Evolutionary conservation across 164 flowering plant species (phyloP), one percentile per base, ranked within the genome.

Genomic region (Vitis amurensis): DNA sequence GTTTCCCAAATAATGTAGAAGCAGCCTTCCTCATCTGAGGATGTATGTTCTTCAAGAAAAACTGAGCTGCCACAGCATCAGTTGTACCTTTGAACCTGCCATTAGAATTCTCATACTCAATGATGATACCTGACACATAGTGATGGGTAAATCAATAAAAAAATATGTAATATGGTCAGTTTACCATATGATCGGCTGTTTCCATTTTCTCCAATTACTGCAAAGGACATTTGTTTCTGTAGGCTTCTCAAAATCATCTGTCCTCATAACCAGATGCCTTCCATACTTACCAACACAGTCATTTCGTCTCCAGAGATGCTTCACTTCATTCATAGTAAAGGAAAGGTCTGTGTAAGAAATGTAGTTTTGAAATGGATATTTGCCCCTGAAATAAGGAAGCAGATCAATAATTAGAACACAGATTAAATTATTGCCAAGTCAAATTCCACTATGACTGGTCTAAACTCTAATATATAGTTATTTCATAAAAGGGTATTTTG

Each of bases 111-210:
- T 23, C 12, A 44, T 51, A 10, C 68, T 57, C 49, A 55, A 37
- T n/a, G 7, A 59, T 17, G 1, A 66, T 63, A 9, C 17, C 51
- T n/a, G 49, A 31, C 47, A 37, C 15, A 19, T 8, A 37, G 44
- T 3, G 44, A 37, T 37, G 4, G 44, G 29, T 64, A 30, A 27
- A 51, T 63, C 11, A 37, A 53, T 44, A n/a, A 49, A 15, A 61
- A 8, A 11, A 19, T 19, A 19, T 2, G 60, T 3, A 56, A 52
- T 15, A 4, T 29, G 51, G 16, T 47, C 61, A 63, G 19, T 73
- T 62, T 76, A 95, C 99, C 99, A 95, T 76, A 95, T 90, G 67
- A 95, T 88, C 68, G 99, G 98, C 63, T 95, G 85, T 64, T 82
- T 67, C 99, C 99, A 95, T 64, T 76, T 67, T 77, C 71, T 85